A percentile compares a stretch with the other conserved stretches of the same genome.
These are phyloP conservation scores for Colletotrichum zoysiae DNA, from an alignment of 2,329 filamentous ascomycete species.

Conservation along the genomic window DNA sequence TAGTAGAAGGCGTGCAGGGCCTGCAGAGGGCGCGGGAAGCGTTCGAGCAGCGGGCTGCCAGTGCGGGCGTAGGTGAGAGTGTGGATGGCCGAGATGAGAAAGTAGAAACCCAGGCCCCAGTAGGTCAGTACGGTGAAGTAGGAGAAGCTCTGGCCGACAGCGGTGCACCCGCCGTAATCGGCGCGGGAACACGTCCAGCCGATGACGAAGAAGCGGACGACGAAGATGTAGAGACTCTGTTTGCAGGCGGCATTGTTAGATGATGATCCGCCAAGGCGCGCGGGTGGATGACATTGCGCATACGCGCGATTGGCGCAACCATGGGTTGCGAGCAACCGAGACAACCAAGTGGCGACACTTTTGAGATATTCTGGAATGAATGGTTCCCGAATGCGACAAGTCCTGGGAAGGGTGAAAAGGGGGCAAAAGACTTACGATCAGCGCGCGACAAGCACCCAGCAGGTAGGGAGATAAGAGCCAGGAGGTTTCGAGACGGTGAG, in stretches of 20 bases:
- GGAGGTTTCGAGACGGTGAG: slow-evolving; percentile 81
- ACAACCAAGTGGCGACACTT: background rate
- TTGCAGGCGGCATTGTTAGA: slow-evolving; percentile 8
- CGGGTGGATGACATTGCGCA: background rate
- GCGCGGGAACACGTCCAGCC: slow-evolving; percentile 71
- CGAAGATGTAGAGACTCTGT: slow-evolving; percentile 76
- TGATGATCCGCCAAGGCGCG: background rate
- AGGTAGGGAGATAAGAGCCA: slow-evolving; percentile 79
- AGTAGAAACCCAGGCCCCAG: slow-evolving; percentile 88
- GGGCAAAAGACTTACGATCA: slow-evolving; percentile 59
- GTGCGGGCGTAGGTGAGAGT: slow-evolving; percentile 74
- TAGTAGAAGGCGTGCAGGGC: slow-evolving; percentile 75
- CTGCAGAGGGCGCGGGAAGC: slow-evolving; percentile 72
- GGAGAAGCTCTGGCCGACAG: slow-evolving; percentile 73
- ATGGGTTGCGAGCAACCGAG: background rate
- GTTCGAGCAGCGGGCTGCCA: slow-evolving; percentile 67
- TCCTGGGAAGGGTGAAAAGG: slow-evolving; percentile 41
- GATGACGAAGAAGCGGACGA: slow-evolving; percentile 76
- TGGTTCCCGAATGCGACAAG: background rate
- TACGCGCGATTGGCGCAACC: background rate
- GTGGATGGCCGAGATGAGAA: slow-evolving; percentile 75
- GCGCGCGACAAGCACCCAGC: slow-evolving; percentile 69
- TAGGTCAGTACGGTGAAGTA: slow-evolving; percentile 87
- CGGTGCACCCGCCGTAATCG: slow-evolving; percentile 56
- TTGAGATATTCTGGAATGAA: background rate